Evolutionary conservation across 306 rosid species (phyloP).

Genomic region (Dalbergia cultrata): DNA sequence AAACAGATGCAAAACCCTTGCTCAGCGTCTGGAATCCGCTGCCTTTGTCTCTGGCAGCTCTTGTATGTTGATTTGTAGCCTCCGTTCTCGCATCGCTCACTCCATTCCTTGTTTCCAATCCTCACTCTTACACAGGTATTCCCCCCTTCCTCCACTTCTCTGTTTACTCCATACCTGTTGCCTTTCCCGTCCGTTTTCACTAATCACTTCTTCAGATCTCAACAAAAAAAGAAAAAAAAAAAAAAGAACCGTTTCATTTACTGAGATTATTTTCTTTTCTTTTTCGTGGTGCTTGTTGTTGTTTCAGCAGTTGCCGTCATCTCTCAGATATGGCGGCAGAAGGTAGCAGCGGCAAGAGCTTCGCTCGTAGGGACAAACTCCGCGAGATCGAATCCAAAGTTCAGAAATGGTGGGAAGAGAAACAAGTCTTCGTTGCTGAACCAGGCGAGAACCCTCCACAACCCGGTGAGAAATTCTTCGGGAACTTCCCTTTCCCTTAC

Average conservation of each 20-base stretch:
- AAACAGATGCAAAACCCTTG: too few species aligned
- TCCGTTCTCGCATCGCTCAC: slow-evolving; percentile 21
- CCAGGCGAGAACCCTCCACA: slow-evolving; percentile 68
- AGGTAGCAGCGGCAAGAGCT: slow-evolving; percentile 64
- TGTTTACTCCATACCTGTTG: neutral
- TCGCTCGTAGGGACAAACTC: slow-evolving; percentile 81
- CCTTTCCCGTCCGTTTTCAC: neutral
- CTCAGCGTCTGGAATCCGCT: too few species aligned
- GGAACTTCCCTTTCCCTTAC: slow-evolving; percentile 92
- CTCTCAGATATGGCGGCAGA: slow-evolving; percentile 72
- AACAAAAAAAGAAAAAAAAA: neutral
- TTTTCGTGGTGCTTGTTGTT: neutral
- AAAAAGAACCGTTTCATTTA: neutral
- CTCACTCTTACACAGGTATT: slow-evolving; percentile 2
- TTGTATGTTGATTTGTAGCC: slow-evolving; percentile 45
- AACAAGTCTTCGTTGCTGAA: slow-evolving; percentile 76
- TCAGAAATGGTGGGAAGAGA: slow-evolving; percentile 84
- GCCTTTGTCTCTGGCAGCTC: neutral
- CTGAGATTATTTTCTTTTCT: neutral
- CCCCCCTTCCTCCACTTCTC: neutral
- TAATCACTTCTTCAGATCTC: slow-evolving; percentile 13
- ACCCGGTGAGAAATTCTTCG: slow-evolving; percentile 83
- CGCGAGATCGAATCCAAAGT: slow-evolving; percentile 76
- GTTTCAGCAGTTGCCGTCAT: slow-evolving; percentile 55
- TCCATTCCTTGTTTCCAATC: neutral